Base-by-base conservation (phyloP, 169 alveolate genomes). In the Toxoplasma gondii region DNA sequence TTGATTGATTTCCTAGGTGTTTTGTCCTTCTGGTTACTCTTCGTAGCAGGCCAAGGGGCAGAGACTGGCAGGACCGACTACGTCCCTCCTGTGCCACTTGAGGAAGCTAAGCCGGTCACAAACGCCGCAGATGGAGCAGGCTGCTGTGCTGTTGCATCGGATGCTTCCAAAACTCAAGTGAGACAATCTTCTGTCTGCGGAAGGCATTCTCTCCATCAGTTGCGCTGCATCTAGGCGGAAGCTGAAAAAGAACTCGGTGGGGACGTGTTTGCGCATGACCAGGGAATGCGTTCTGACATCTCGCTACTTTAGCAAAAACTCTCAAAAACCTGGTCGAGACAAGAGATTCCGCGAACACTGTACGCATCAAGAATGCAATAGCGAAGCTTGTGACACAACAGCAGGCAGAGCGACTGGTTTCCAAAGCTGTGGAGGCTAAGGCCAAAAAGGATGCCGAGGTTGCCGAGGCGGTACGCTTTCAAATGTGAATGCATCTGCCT, bases 181-280 rank as follows among this genome's bases (percentile, higher is more conserved):
- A 36, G 49, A 10, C 27, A 27, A 78, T 19, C 58, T 49, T 49
- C 58, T 49, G 22, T 49, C 12, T 49, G 4, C 12, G 4, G 4
- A 12, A 49, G 58, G 58, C 12, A 7, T 12, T 49, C 58, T 49
- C 58, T 12, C 12, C 58, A 12, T 49, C 4, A 7, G 4, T 49
- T 49, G 58, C 58, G 58, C 58, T 49, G 12, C 12, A 49, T 49
- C 39, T 38, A 78, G 86, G 86, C n/a, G n/a, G 86, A 78, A n/a
- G 86, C 86, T 36, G 86, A 78, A n/a, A n/a, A n/a, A 78, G 86
- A 78, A 78, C 86, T 9, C 22, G 86, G 86, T 78, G 45, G 22
- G 74, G 29, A 4, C 7, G 74, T 16, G 22, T 19, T 22, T 31
- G 4, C n/a, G 24, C 24, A 1, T 27, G 74, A 16, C 74, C n/a